Evolutionary conservation across 2,329 filamentous ascomycete species (phyloP).

Genomic region (Thermothelomyces thermophilus): DNA sequence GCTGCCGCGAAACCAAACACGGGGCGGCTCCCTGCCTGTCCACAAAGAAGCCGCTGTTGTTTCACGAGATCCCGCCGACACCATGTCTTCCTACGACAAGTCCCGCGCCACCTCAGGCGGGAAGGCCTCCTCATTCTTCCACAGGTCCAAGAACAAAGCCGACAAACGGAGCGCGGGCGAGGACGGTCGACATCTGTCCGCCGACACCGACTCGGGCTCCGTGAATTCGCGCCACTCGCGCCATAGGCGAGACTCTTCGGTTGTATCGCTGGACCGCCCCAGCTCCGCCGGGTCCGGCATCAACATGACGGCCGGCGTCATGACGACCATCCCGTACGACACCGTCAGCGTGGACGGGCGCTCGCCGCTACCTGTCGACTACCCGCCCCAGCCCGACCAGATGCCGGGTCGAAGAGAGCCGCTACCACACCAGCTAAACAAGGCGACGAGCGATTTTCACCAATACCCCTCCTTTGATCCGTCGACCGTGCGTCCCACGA

Average conservation of each 20-base stretch:
- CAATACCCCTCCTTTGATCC: slow-evolving; percentile 74
- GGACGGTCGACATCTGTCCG: slow-evolving; percentile 48
- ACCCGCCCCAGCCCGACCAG: slow-evolving; percentile 62
- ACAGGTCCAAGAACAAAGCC: slow-evolving; percentile 74
- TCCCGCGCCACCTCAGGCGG: slow-evolving; percentile 68
- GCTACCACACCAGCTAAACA: slow-evolving; percentile 77
- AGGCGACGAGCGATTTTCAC: slow-evolving; percentile 71
- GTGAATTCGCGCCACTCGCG: slow-evolving; percentile 64
- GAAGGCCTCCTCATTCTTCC: slow-evolving; percentile 66
- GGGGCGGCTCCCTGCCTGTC: slow-evolving; percentile 13
- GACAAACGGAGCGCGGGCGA: slow-evolving; percentile 57
- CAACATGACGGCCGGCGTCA: slow-evolving; percentile 71
- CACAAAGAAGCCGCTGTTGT: slow-evolving; percentile 19
- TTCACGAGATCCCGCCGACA: slow-evolving; percentile 22
- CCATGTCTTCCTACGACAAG: slow-evolving; percentile 65
- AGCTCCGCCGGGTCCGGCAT: slow-evolving; percentile 58
- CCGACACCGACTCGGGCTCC: slow-evolving; percentile 55
- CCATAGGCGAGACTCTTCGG: slow-evolving; percentile 66
- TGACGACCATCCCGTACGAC: slow-evolving; percentile 85
- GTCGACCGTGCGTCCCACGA: slow-evolving; percentile 37
- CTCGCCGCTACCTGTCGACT: slow-evolving; percentile 67
- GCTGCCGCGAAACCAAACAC: slow-evolving; percentile 18
- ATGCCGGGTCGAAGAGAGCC: slow-evolving; percentile 60
- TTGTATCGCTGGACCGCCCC: slow-evolving; percentile 63
- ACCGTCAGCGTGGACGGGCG: slow-evolving; percentile 57